These are phyloP conservation scores for Eucalyptus regnans DNA, from an alignment of 345 rosid genomes.

Conservation along the genomic window DNA sequence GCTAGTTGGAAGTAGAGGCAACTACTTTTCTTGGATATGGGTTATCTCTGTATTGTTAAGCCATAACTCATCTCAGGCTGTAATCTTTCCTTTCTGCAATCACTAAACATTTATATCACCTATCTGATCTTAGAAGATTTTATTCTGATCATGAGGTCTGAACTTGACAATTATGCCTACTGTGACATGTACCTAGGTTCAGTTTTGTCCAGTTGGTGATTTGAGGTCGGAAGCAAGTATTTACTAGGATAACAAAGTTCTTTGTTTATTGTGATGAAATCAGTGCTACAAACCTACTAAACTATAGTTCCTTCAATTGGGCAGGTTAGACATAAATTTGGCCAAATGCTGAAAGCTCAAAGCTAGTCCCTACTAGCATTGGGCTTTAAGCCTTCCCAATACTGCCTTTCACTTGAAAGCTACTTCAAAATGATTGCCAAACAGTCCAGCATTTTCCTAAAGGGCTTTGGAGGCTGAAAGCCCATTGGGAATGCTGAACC, in stretches of 20 bases:
- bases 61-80: background rate
- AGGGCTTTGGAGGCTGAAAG: too few species aligned
- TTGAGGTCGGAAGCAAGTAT: background rate
- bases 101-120: background rate
- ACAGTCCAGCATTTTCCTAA: too few species aligned
- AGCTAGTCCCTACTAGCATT: too few species aligned
- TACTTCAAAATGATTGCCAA: too few species aligned
- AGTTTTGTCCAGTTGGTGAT: background rate
- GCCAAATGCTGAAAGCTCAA: background rate
- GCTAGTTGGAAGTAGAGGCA: background rate
- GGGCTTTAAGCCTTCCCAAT: too few species aligned
- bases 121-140: background rate
- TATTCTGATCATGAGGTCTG: background rate
- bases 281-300: background rate
- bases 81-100: background rate
- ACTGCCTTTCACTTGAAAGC: too few species aligned
- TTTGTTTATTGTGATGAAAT: background rate
- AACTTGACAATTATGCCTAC: background rate
- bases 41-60: background rate
- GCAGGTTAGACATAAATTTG: constrained; percentile 74
- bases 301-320: constrained; percentile 1
- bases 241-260: background rate
- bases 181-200: background rate
- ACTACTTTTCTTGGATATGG: background rate
- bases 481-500: too few species aligned